Base-by-base conservation (phyloP, 75 land plant genomes). In the Cupressus sempervirens region DNA sequence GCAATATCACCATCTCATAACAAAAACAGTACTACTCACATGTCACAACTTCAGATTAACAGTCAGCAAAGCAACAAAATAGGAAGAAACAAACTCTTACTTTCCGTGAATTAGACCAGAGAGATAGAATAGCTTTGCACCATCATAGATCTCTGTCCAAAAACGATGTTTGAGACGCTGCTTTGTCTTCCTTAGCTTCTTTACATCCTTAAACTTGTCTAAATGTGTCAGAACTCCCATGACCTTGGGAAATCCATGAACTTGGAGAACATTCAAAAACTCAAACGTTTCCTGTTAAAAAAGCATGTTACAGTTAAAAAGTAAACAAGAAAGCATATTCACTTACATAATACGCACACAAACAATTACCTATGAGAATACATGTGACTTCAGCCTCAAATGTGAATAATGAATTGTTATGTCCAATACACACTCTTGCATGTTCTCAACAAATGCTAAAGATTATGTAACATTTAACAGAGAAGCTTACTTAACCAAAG, bases 151-250 rank as follows among this genome's bases (percentile, higher is more conserved):
- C 83, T 98, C 99, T 23, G 96, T 95, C 99, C 99, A 96, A 84
- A 98, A 98, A 16, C 99, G 97, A 87, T 95, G 96, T 84, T 98
- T 98, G 40, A 98, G 91, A 41, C 92, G 95, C 86, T 96, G 92
- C 90, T 98, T 98, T 65, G 99, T 96, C 88, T 96, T 98, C 82
- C 92, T 93, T 81, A 98, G 86, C 75, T 93, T 94, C 87, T 94
- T 96, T 29, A 87, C 95, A 90, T 98, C 99, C 89, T 96, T 95
- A 81, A 96, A 96, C 80, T 91, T 88, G 84, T 98, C 99, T 50
- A 98, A 90, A 88, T 98, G 97, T 50, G 99, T 98, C 30, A 98
- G 94, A 48, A 98, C 99, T 23, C 99, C 99, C 99, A 98, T 98
- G 43, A 98, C 95, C 72, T 89, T 94, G n/a, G 99, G 99, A 76